A percentile compares a stretch with the other conserved stretches of the same genome.
phyloP scores from a whole-genome alignment of 2,329 filamentous ascomycete species.

The Aspergillus intermedius region DNA sequence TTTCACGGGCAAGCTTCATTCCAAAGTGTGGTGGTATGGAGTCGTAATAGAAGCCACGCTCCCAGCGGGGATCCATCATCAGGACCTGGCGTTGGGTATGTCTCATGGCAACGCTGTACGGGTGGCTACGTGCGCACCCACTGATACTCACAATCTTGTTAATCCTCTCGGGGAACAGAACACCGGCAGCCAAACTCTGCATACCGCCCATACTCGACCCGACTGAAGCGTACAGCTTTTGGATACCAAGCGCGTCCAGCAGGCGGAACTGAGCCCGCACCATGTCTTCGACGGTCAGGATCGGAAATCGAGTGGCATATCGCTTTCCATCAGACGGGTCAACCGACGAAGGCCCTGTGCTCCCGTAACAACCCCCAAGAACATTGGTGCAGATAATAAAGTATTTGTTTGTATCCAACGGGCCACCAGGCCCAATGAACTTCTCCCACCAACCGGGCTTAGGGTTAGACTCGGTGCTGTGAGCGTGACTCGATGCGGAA shows the following conservation, averaged over 20 bases:
- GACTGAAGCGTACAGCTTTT: slow-evolving; percentile 81
- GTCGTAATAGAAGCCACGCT: slow-evolving; percentile 88
- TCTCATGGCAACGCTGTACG: slow-evolving; percentile 97
- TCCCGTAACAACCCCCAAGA: slow-evolving; percentile 90
- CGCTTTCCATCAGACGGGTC: slow-evolving; percentile 81
- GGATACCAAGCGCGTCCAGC: slow-evolving; percentile 69
- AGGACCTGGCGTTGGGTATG: slow-evolving; percentile 95
- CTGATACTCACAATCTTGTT: slow-evolving; percentile 80
- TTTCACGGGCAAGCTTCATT: slow-evolving; percentile 96
- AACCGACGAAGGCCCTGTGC: slow-evolving; percentile 79
- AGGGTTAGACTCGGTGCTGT: slow-evolving; percentile 78
- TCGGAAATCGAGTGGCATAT: slow-evolving; percentile 92
- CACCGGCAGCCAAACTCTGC: slow-evolving; percentile 85
- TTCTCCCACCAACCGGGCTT: slow-evolving; percentile 98
- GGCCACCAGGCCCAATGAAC: slow-evolving; percentile 83
- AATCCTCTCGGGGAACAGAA: slow-evolving; percentile 75
- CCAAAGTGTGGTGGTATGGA: slow-evolving; percentile 83
- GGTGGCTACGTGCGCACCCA: slow-evolving; percentile 88
- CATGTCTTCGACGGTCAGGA: slow-evolving; percentile 96
- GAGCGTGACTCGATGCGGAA: slow-evolving; percentile 94
- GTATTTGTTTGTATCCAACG: slow-evolving; percentile 85
- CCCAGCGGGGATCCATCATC: slow-evolving; percentile 99
- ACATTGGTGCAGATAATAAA: slow-evolving; percentile 96
- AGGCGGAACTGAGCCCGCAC: slow-evolving; percentile 90
- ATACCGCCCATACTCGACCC: slow-evolving; percentile 98